Conservation (phyloP, 2,329 filamentous ascomycete species). For the Juglanconis oblonga region DNA sequence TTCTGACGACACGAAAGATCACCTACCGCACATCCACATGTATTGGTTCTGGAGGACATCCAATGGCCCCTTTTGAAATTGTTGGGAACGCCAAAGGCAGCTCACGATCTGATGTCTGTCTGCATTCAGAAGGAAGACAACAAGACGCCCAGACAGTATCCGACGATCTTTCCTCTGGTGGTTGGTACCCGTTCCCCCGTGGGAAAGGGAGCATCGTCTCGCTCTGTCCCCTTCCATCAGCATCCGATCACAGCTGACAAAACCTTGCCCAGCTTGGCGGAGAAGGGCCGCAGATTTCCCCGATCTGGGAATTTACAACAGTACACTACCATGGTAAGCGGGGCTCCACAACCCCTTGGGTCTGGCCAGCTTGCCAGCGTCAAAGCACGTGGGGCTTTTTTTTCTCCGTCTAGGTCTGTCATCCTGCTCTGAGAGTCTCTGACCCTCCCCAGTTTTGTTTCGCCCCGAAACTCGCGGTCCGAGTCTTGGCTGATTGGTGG, state of each 20-base stretch:
- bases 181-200: too few species aligned
- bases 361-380: constrained; percentile 1
- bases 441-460: constrained; percentile 13
- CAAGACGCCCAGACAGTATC: neutral
- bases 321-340: neutral
- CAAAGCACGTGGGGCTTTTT: constrained; percentile 11
- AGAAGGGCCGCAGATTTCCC: constrained; percentile 15
- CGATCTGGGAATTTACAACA: constrained; percentile 9
- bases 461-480: constrained; percentile 17
- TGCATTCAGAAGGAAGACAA: neutral
- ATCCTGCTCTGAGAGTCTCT: too few species aligned
- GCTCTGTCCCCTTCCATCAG: neutral
- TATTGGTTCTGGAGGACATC: neutral
- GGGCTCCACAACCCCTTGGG: constrained; percentile 14
- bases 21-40: neutral
- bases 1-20: neutral
- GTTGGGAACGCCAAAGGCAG: too few species aligned
- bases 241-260: neutral
- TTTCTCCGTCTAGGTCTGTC: neutral
- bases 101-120: too few species aligned
- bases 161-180: neutral
- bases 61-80: too few species aligned
- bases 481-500: constrained; percentile 14
- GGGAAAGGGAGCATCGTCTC: too few species aligned
- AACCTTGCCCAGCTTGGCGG: neutral